Percentiles rank a stretch among this genome's conserved stretches.
phyloP scores from a whole-genome alignment of 208 protist species.

The Kentomonas sorsogonicus region DNA sequence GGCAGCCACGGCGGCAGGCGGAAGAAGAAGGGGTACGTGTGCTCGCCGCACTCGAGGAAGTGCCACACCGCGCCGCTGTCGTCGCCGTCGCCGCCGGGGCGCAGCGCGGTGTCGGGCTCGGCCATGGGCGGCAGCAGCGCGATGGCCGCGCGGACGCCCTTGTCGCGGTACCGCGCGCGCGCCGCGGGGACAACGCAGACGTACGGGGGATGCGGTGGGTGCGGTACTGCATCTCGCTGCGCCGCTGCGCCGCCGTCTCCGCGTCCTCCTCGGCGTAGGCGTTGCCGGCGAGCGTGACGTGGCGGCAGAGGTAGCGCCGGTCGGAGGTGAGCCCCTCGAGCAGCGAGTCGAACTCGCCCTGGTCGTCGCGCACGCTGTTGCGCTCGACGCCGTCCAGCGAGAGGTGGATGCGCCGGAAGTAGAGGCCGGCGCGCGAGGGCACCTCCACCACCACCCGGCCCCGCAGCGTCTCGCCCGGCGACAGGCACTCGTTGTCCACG shows the following conservation, averaged over 20 bases:
- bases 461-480: constrained; percentile 20
- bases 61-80: not conserved
- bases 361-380: constrained; percentile 49
- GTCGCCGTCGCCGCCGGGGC: not conserved
- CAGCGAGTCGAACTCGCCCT: constrained; percentile 51
- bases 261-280: constrained; percentile 29
- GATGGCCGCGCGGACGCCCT: not conserved
- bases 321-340: constrained; percentile 46
- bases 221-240: constrained; percentile 40
- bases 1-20: constrained; percentile 57
- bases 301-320: constrained; percentile 48
- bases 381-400: constrained; percentile 35
- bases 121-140: not conserved
- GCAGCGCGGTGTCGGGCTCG: not conserved
- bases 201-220: constrained; percentile 56
- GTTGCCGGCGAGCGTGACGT: constrained; percentile 44
- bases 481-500: constrained; percentile 12
- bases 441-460: constrained; percentile 35
- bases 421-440: constrained; percentile 17
- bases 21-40: constrained; percentile 54
- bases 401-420: constrained; percentile 32
- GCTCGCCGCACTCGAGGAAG: constrained; percentile 35
- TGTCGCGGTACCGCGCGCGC: constrained; percentile 8
- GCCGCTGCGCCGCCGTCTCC: constrained; percentile 35
- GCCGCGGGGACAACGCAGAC: constrained; percentile 25